These are phyloP conservation scores for Mollisiaceae sp. DNA, from an alignment of 2,329 filamentous ascomycete genomes.

Conservation along the genomic window DNA sequence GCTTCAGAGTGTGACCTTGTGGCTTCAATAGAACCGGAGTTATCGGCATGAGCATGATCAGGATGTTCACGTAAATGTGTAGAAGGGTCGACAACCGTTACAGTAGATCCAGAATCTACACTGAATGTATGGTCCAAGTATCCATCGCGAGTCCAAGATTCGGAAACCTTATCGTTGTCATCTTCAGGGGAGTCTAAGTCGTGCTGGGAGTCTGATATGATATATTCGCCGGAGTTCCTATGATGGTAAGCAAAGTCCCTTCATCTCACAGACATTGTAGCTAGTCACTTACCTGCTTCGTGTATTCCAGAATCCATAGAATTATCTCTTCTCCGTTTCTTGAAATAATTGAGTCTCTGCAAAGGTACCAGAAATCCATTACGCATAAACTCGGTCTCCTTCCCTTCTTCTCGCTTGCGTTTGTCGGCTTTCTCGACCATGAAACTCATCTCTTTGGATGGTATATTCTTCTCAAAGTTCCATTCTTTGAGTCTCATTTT, in stretches of 20 bases:
- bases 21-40: neutral
- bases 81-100: conserved; percentile 1
- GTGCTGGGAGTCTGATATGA: conserved; percentile 6
- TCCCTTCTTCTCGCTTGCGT: conserved; percentile 7
- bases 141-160: conserved; percentile 5
- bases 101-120: conserved; percentile 5
- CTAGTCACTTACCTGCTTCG: conserved; percentile 5
- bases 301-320: neutral
- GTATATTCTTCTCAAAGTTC: conserved; percentile 5
- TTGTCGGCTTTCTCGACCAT: conserved; percentile 10
- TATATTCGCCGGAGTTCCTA: conserved; percentile 9
- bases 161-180: conserved; percentile 1
- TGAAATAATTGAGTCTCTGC: conserved; percentile 2
- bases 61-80: neutral
- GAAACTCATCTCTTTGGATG: conserved; percentile 12
- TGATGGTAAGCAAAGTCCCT: conserved; percentile 6
- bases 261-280: neutral
- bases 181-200: conserved; percentile 9
- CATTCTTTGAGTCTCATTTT: conserved; percentile 13
- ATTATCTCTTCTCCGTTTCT: neutral
- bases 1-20: conserved; percentile 1
- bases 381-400: conserved; percentile 8
- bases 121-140: neutral
- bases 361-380: neutral
- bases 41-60: conserved; percentile 1